Evolutionary conservation across 345 rosid genomes (phyloP).

Genomic region (Eucalyptus curtisii): DNA sequence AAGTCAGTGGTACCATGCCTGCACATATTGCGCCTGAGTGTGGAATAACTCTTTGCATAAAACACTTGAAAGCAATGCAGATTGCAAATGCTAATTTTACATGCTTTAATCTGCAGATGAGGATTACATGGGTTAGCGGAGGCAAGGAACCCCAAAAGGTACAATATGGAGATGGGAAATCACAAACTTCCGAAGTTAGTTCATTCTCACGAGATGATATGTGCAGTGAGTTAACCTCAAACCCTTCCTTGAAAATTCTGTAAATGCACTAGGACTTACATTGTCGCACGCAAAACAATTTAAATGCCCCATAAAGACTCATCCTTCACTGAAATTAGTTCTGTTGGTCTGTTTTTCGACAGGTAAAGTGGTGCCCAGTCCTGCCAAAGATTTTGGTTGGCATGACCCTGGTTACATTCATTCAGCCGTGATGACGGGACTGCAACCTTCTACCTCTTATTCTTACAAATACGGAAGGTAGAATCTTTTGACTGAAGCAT

Average conservation of each 20-base stretch:
- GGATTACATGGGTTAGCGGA: conserved; percentile 67
- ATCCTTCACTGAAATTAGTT: background rate
- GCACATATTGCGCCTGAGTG: background rate
- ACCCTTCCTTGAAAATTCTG: background rate
- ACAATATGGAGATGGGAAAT: conserved; percentile 28
- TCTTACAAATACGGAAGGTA: conserved; percentile 63
- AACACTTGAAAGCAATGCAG: background rate
- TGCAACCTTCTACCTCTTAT: conserved; percentile 28
- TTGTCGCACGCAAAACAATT: background rate
- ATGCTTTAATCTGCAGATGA: conserved; percentile 27
- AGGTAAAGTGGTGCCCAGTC: conserved; percentile 31
- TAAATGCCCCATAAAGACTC: background rate
- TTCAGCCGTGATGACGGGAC: conserved; percentile 49
- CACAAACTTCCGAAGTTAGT: conserved; percentile 21
- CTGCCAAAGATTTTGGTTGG: conserved; percentile 79
- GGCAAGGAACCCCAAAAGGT: conserved; percentile 37
- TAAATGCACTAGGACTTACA: background rate
- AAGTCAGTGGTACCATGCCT: background rate
- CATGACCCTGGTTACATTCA: conserved; percentile 71
- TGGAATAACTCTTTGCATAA: background rate
- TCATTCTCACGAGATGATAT: conserved; percentile 46
- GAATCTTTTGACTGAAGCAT: background rate
- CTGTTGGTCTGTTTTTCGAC: background rate
- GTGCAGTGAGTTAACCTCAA: conserved; percentile 30
- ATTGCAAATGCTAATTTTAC: background rate